These are phyloP conservation scores for Letharia columbiana DNA, from an alignment of 495 filamentous ascomycete genomes.

Conservation along the genomic window DNA sequence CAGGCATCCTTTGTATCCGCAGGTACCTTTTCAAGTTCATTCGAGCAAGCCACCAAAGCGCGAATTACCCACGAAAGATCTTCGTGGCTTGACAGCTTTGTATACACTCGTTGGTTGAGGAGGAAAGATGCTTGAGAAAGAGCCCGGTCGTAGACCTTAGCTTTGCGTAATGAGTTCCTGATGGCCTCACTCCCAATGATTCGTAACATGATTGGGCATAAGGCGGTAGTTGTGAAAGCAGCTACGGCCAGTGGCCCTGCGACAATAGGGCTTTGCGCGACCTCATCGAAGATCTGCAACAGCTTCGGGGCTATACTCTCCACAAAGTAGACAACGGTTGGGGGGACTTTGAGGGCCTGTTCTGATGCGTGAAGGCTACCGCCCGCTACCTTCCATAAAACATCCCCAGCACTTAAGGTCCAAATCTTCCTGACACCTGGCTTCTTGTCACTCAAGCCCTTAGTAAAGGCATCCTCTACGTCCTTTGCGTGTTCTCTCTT, in stretches of 20 bases:
- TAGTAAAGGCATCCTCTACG: conserved; percentile 60
- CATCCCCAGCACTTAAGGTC: conserved; percentile 63
- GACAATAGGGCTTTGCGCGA: conserved; percentile 61
- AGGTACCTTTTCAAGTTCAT: conserved; percentile 34
- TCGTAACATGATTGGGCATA: conserved; percentile 37
- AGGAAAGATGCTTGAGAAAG: conserved; percentile 55
- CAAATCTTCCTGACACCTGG: conserved; percentile 69
- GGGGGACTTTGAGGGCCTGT: not conserved
- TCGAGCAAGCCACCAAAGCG: conserved; percentile 54
- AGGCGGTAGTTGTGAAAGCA: conserved; percentile 62
- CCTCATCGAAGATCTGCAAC: conserved; percentile 67
- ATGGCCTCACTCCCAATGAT: conserved; percentile 26
- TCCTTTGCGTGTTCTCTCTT: conserved; percentile 35
- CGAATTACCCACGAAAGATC: conserved; percentile 70
- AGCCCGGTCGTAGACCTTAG: conserved; percentile 50
- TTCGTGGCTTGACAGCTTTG: conserved; percentile 60
- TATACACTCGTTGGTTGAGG: conserved; percentile 71
- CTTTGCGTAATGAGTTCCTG: conserved; percentile 44
- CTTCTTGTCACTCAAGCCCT: conserved; percentile 79
- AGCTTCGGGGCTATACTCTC: conserved; percentile 56
- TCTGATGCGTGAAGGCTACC: not conserved
- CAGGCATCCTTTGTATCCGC: conserved; percentile 47
- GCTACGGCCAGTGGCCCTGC: conserved; percentile 65
- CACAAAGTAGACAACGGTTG: conserved; percentile 41
- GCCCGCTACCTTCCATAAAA: conserved; percentile 50